These are phyloP conservation scores for Sonneratia caseolaris DNA, from an alignment of 345 rosid genomes.

Conservation along the genomic window DNA sequence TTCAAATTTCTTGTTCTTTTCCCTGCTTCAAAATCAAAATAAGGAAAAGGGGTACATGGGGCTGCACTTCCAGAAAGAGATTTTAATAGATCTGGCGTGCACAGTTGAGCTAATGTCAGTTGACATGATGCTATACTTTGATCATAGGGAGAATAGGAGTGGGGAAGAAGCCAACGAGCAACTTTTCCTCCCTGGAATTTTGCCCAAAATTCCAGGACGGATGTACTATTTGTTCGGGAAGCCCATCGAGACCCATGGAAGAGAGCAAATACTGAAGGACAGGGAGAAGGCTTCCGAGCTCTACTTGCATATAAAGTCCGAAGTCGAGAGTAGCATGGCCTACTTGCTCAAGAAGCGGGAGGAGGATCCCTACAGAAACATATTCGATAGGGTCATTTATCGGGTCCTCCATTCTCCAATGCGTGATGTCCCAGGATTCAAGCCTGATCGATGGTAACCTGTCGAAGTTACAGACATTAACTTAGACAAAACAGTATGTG, in stretches of 20 bases:
- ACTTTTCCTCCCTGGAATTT: conserved; percentile 16
- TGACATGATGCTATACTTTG: background rate
- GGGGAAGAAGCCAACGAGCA: conserved; percentile 39
- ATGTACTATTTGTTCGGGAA: conserved; percentile 40
- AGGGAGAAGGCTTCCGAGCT: conserved; percentile 34
- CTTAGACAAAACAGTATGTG: no score
- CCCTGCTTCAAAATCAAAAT: no score
- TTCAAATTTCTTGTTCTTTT: no score
- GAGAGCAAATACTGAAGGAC: conserved; percentile 36
- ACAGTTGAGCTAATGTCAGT: no score
- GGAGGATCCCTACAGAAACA: conserved; percentile 47
- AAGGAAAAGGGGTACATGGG: no score
- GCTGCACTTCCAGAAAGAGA: no score
- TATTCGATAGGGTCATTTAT: conserved; percentile 32
- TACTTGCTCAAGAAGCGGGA: conserved; percentile 53
- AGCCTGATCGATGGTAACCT: conserved; percentile 18
- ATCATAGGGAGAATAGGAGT: conserved; percentile 21
- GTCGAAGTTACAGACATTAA: background rate
- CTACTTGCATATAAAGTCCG: conserved; percentile 39
- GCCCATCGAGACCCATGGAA: conserved; percentile 41
- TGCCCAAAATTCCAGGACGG: conserved; percentile 47
- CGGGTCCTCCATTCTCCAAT: conserved; percentile 30
- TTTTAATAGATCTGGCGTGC: no score
- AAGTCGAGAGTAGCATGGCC: conserved; percentile 46
- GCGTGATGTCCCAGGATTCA: conserved; percentile 49